Evolutionary conservation across 139 green algal genomes (phyloP), one percentile per base, ranked within the genome.

Genomic region (Chlamydomonas sp.): DNA sequence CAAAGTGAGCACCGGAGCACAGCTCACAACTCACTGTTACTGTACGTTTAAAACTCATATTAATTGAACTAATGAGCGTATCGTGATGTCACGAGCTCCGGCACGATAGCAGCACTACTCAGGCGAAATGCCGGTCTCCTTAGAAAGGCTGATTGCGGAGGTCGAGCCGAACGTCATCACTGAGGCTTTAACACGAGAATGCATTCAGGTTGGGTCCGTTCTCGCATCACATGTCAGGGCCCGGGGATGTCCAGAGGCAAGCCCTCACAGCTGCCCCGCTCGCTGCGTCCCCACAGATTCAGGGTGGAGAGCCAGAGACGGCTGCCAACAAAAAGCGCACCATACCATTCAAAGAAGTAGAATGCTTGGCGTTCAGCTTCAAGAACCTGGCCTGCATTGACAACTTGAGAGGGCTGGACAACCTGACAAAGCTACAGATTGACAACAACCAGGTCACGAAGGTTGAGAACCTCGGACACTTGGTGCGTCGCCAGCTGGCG

Each of bases 371-470:
- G 6, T 95, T 97, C 88, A 96, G 92, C 92, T 98, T 97, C 88
- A 90, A 85, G 20, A 95, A 92, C 90, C 89, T 97, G 3, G 89
- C 92, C 1, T 85, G 90, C 57, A 95, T 98, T 4, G 86, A 94
- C 75, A 96, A 97, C 90, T 90, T 98, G 4, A 59, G 87, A 63
- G 95, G 95, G 0, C 81, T 98, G 16, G 83, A 94, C 60, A 93
- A 85, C 49, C 90, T 98, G 8, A 94, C 89, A 2, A 97, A 97
- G 90, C 93, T 98, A 63, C 94, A 97, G 91, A 90, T 98, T 81
- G 96, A 98, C 91, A 98, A 97, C 92, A 98, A 98, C 89, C 84
- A 92, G 20, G 95, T 98, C 58, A 84, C 77, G 1, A 95, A 89
- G 59, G 96, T 98, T 71, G 93, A 97, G 76, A 96, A 96, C 76